phyloP scores from a whole-genome alignment of 139 green algal species.

The Chlorokybus atmophyticus region DNA sequence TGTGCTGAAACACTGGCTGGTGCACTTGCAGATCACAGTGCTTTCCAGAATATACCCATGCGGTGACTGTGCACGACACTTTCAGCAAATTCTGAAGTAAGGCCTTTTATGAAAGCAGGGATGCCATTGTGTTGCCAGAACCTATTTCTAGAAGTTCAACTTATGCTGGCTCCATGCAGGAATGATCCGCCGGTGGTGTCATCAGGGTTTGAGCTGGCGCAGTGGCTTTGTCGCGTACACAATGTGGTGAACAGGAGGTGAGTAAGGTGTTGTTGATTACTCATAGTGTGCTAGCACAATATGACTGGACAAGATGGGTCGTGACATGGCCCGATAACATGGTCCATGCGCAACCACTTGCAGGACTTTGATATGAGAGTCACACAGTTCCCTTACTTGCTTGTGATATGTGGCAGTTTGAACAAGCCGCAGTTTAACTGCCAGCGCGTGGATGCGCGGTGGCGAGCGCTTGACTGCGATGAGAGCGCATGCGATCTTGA shows the following conservation, averaged over 20 bases:
- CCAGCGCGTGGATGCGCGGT: slow-evolving; percentile 4
- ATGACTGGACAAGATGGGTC: too few species aligned
- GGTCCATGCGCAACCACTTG: too few species aligned
- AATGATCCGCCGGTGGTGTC: slow-evolving; percentile 36
- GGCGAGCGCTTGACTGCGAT: slow-evolving; percentile 1
- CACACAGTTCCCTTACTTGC: too few species aligned
- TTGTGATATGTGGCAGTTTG: too few species aligned
- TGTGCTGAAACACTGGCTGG: too few species aligned
- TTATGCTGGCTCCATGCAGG: too few species aligned
- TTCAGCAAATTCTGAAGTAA: slow-evolving; percentile 49
- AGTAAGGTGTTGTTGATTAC: too few species aligned
- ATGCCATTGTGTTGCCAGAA: too few species aligned
- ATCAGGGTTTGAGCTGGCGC: slow-evolving; percentile 39
- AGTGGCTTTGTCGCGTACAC: slow-evolving; percentile 74
- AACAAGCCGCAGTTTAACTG: background rate
- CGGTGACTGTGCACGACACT: slow-evolving; percentile 75
- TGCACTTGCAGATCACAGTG: slow-evolving; percentile 8
- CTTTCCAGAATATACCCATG: slow-evolving; percentile 86
- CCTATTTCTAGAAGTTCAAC: too few species aligned
- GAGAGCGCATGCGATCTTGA: slow-evolving; percentile 1
- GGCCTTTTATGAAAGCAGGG: slow-evolving; percentile 4
- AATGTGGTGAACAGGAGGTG: slow-evolving; percentile 61
- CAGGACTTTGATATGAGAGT: too few species aligned
- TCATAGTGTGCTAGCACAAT: too few species aligned
- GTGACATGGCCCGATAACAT: too few species aligned